Evolutionary conservation across 495 filamentous ascomycete species (phyloP).

Genomic region (Apodospora peruviana): DNA sequence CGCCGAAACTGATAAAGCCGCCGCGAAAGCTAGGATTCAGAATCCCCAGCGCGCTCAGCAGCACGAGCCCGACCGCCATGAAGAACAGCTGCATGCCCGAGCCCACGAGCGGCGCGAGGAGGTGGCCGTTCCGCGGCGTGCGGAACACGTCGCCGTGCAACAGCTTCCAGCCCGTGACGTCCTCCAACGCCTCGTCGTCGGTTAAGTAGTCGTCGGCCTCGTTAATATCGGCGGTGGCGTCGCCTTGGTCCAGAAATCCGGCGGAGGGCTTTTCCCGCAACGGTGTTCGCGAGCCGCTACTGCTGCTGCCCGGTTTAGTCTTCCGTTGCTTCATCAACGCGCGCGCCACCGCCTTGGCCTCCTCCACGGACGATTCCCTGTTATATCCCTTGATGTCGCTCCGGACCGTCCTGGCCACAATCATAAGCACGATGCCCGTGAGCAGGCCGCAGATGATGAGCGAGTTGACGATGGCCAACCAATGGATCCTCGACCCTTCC

Average conservation of each 20-base stretch:
- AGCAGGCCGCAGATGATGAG: constrained; percentile 79
- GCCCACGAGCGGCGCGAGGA: constrained; percentile 81
- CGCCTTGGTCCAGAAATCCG: constrained; percentile 63
- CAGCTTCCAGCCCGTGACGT: constrained; percentile 88
- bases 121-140: constrained; percentile 62
- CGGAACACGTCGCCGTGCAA: constrained; percentile 95
- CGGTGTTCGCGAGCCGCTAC: constrained; percentile 14
- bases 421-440: constrained; percentile 78
- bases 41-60: constrained; percentile 76
- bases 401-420: constrained; percentile 75
- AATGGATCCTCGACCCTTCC: constrained; percentile 79
- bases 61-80: constrained; percentile 71
- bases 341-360: constrained; percentile 56
- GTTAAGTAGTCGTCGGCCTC: constrained; percentile 59
- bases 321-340: constrained; percentile 28
- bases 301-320: constrained; percentile 21
- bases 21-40: constrained; percentile 90
- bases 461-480: constrained; percentile 90
- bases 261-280: constrained; percentile 50
- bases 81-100: constrained; percentile 88
- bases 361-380: constrained; percentile 59
- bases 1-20: constrained; percentile 82
- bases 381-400: constrained; percentile 71
- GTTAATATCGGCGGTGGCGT: constrained; percentile 53
- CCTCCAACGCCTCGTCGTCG: constrained; percentile 76